These are phyloP conservation scores for Claviceps capensis DNA, from an alignment of 2,329 filamentous ascomycete genomes.

Conservation along the genomic window DNA sequence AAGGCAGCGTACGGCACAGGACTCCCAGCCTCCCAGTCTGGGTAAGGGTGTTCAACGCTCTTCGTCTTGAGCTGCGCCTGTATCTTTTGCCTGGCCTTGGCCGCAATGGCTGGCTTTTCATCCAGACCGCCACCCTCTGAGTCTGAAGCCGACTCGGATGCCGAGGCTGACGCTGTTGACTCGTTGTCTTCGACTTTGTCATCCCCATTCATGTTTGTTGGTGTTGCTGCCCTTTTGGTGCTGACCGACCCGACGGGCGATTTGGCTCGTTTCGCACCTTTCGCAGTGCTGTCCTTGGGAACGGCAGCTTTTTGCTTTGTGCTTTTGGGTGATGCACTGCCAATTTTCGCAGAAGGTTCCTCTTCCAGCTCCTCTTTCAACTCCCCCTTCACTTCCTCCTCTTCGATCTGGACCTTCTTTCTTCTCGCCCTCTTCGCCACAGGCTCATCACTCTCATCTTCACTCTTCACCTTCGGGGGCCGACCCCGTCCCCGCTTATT, in stretches of 20 bases:
- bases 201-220: constrained; percentile 14
- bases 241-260: background rate
- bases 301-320: constrained; percentile 11
- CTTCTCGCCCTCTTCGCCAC: constrained; percentile 43
- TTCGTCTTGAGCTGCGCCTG: constrained; percentile 60
- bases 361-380: background rate
- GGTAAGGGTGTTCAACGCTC: constrained; percentile 71
- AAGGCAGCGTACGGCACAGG: constrained; percentile 91
- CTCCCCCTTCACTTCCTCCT: constrained; percentile 34
- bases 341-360: background rate
- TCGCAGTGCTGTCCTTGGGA: constrained; percentile 12
- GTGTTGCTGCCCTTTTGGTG: constrained; percentile 9
- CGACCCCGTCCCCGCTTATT: constrained; percentile 36
- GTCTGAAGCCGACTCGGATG: constrained; percentile 22
- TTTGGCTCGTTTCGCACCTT: constrained; percentile 1
- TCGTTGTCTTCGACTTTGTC: constrained; percentile 12
- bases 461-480: constrained; percentile 17
- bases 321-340: background rate
- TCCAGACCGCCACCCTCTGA: constrained; percentile 37
- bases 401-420: constrained; percentile 32
- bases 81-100: constrained; percentile 66
- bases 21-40: constrained; percentile 81
- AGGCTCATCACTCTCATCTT: constrained; percentile 44
- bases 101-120: constrained; percentile 54
- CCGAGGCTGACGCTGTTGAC: constrained; percentile 3